Conservation (phyloP, 2,329 filamentous ascomycete species). For the Cladophialophora yegresii region DNA sequence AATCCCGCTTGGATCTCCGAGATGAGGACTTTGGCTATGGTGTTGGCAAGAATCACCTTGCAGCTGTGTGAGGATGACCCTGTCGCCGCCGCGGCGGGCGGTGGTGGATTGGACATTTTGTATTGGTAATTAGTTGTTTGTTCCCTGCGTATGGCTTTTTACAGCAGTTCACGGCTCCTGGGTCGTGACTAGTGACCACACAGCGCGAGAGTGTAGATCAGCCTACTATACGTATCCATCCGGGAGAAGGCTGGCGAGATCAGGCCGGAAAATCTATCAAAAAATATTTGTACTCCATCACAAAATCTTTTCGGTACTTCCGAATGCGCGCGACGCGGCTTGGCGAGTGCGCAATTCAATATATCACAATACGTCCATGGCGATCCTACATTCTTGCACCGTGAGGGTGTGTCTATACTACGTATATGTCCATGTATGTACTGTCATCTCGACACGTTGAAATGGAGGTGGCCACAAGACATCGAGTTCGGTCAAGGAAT, state of each 20-base stretch:
- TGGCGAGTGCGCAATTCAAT: not conserved
- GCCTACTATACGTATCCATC: not conserved
- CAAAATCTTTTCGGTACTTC: too few species aligned
- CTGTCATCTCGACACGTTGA: not conserved
- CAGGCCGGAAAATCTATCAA: not conserved
- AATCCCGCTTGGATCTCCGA: slow-evolving; percentile 76
- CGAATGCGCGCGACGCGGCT: not conserved
- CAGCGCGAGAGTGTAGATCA: not conserved
- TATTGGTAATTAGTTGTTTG: not conserved
- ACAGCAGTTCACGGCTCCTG: too few species aligned
- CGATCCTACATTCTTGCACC: not conserved
- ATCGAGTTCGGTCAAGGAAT: not conserved
- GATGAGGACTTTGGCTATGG: slow-evolving; percentile 79
- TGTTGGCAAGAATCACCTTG: slow-evolving; percentile 88
- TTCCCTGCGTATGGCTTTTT: not conserved
- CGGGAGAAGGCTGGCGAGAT: too few species aligned
- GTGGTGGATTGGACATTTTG: not conserved
- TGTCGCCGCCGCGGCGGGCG: not conserved
- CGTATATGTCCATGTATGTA: not conserved
- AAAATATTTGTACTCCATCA: not conserved
- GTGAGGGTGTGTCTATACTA: not conserved
- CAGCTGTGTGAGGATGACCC: slow-evolving; percentile 51
- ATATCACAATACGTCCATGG: too few species aligned
- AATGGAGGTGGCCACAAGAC: not conserved
- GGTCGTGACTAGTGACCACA: not conserved